A percentile compares a stretch with the other conserved stretches of the same genome.
Conservation (phyloP, 78 protist genomes). For the Pigoraptor vietnamica region DNA sequence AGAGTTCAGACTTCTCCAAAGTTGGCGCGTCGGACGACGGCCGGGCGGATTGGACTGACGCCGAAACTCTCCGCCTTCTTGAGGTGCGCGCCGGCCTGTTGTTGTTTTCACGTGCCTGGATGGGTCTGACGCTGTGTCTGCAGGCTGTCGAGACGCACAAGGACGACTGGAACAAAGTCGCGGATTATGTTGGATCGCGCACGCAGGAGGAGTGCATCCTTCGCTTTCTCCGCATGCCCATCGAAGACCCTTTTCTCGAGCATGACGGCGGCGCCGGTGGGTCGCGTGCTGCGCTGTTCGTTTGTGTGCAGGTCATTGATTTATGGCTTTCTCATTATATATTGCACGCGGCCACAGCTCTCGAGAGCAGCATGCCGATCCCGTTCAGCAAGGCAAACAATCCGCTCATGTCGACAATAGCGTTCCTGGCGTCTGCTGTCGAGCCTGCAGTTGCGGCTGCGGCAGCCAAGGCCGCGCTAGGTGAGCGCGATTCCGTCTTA, state of each 20-base stretch:
- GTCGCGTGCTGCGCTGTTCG: not conserved
- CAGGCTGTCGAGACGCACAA: constrained; percentile 14
- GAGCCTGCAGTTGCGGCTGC: constrained; percentile 31
- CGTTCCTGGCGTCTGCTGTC: constrained; percentile 10
- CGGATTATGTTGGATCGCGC: constrained; percentile 23
- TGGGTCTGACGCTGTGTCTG: not conserved
- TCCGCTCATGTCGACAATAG: constrained; percentile 21
- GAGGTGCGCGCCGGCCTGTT: not conserved
- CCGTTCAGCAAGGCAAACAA: constrained; percentile 15
- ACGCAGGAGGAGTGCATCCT: constrained; percentile 16
- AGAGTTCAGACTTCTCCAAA: not conserved
- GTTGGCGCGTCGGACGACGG: not conserved
- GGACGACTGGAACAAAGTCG: constrained; percentile 13
- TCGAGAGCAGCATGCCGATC: not conserved
- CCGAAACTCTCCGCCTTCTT: not conserved
- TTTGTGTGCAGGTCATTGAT: not conserved
- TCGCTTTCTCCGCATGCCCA: constrained; percentile 23
- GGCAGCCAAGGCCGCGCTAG: constrained; percentile 5
- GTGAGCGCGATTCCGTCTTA: not conserved
- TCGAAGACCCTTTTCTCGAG: constrained; percentile 16
- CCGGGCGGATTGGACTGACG: not conserved
- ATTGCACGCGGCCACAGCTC: not conserved
- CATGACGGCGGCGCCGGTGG: not conserved
- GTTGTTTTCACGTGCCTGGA: not conserved
- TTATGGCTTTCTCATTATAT: not conserved